A percentile compares a stretch with the other conserved stretches of the same genome.
These are phyloP conservation scores for Emericellopsis cladophorae DNA, from an alignment of 2,329 filamentous ascomycete species.

Conservation along the genomic window DNA sequence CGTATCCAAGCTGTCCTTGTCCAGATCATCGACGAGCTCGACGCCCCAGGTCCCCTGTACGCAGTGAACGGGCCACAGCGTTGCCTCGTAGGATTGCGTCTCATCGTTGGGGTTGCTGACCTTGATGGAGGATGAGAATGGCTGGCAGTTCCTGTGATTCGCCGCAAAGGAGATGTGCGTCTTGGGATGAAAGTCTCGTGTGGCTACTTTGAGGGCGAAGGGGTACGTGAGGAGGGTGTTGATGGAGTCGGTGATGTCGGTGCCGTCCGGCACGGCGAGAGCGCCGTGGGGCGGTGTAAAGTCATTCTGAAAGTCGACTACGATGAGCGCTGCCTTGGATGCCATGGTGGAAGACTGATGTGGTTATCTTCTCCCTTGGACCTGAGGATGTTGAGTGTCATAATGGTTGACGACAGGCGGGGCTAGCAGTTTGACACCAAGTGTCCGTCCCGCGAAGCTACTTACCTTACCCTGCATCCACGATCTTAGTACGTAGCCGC, in stretches of 20 bases:
- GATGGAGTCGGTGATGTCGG: slow-evolving; percentile 55
- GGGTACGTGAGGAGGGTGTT: slow-evolving; percentile 63
- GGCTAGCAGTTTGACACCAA: too few relatives aligned
- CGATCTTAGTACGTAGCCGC: too few relatives aligned
- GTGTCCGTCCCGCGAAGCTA: too few relatives aligned
- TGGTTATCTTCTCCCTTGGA: too few relatives aligned
- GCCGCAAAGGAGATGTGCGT: slow-evolving; percentile 80
- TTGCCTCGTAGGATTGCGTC: slow-evolving; percentile 48
- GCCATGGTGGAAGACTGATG: too few relatives aligned
- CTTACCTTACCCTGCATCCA: too few relatives aligned
- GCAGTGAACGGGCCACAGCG: slow-evolving; percentile 87
- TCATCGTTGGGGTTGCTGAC: slow-evolving; percentile 56
- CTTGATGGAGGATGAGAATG: slow-evolving; percentile 52
- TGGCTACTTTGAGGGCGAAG: slow-evolving; percentile 66
- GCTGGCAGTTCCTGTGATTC: slow-evolving; percentile 50
- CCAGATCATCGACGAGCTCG: slow-evolving; percentile 60
- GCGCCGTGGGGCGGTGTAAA: slow-evolving; percentile 84
- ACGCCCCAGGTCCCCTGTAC: slow-evolving; percentile 63
- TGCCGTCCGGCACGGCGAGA: slow-evolving; percentile 68
- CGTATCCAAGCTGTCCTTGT: slow-evolving; percentile 42
- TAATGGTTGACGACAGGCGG: too few relatives aligned
- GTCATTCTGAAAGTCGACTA: slow-evolving; percentile 89
- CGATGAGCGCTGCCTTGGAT: slow-evolving; percentile 36
- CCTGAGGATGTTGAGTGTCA: too few relatives aligned
- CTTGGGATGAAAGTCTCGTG: slow-evolving; percentile 81